phyloP scores from a whole-genome alignment of 2,329 filamentous ascomycete species.

The Aureobasidium mangrovei region DNA sequence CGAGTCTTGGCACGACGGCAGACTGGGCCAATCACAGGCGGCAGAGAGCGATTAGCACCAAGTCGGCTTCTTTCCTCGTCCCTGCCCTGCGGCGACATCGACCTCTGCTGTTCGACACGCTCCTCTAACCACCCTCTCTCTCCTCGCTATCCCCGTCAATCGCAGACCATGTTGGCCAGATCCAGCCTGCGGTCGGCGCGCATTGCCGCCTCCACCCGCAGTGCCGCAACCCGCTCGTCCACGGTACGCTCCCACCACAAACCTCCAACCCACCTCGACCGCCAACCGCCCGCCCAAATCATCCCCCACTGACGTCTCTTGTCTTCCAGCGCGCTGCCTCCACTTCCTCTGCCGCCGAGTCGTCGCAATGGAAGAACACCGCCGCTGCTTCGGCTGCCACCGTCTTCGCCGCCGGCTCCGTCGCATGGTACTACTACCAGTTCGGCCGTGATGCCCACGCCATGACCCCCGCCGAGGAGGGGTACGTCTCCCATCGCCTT shows the following conservation, averaged over 20 bases:
- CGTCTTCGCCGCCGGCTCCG: conserved; percentile 74
- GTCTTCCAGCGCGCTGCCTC: conserved; percentile 53
- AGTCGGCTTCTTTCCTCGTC: background rate
- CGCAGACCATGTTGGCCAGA: conserved; percentile 70
- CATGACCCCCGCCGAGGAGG: conserved; percentile 91
- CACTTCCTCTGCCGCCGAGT: conserved; percentile 57
- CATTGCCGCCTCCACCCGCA: conserved; percentile 74
- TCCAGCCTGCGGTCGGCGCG: conserved; percentile 83
- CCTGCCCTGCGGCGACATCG: background rate
- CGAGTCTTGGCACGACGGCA: background rate
- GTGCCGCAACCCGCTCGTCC: conserved; percentile 37
- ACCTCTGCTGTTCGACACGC: conserved; percentile 2
- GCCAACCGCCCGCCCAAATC: conserved; percentile 18
- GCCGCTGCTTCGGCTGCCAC: conserved; percentile 80
- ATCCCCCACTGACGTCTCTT: conserved; percentile 16
- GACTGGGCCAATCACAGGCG: background rate
- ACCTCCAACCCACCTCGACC: conserved; percentile 20
- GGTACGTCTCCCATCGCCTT: conserved; percentile 55
- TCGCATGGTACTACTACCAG: conserved; percentile 95
- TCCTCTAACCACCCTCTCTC: background rate
- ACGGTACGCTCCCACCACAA: conserved; percentile 30
- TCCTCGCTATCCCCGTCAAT: conserved; percentile 7
- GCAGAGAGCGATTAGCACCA: background rate
- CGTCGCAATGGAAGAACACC: conserved; percentile 72
- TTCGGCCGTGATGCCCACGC: conserved; percentile 84